These are phyloP conservation scores for Teunomyces kruisii DNA, from an alignment of 805 yeast genomes.

Conservation along the genomic window DNA sequence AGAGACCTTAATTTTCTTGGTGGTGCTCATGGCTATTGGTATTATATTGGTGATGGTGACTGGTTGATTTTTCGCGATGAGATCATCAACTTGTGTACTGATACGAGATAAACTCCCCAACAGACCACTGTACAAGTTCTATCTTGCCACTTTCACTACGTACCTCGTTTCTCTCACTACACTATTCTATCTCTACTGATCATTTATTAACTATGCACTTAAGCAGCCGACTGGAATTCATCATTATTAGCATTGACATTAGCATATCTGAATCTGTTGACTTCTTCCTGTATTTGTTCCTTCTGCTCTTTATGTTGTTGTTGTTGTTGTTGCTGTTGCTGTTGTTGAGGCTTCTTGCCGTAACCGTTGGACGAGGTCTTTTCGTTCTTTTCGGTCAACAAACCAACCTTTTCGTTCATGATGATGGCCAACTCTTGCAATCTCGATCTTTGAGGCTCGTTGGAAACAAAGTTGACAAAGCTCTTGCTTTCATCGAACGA, in stretches of 20 bases:
- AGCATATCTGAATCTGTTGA: constrained; percentile 44
- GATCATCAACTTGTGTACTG: no score
- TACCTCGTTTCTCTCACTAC: no score
- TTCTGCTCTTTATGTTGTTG: constrained; percentile 19
- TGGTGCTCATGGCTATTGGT: neutral
- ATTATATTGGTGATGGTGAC: neutral
- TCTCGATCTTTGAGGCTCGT: constrained; percentile 76
- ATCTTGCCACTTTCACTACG: no score
- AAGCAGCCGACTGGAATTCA: constrained; percentile 39
- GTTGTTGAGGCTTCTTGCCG: constrained; percentile 38
- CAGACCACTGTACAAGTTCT: no score
- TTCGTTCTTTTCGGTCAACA: constrained; percentile 81
- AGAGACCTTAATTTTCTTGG: constrained; percentile 32
- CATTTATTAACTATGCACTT: constrained; percentile 8
- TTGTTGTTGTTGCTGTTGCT: constrained; percentile 21
- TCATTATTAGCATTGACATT: constrained; percentile 44
- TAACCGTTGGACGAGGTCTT: constrained; percentile 78
- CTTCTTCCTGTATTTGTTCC: constrained; percentile 35
- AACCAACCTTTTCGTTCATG: constrained; percentile 76
- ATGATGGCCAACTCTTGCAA: constrained; percentile 86
- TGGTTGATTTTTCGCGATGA: constrained; percentile 1
- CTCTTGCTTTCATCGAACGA: constrained; percentile 63
- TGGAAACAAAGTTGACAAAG: constrained; percentile 61
- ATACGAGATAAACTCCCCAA: no score
- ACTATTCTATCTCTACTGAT: no score